Evolutionary conservation across 345 rosid species (phyloP).

Genomic region (Hibiscus mutabilis): DNA sequence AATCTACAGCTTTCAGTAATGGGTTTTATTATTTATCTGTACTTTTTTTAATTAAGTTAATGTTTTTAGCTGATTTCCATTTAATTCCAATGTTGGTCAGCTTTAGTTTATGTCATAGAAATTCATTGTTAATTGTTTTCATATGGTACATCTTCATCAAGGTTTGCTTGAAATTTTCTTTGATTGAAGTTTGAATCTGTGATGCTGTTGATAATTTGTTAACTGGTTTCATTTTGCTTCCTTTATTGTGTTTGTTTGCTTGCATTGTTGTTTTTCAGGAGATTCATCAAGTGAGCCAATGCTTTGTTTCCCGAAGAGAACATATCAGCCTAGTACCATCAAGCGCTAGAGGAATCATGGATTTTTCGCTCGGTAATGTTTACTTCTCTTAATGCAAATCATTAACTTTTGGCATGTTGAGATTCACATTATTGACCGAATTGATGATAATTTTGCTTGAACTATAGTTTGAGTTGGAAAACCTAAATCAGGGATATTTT

Average conservation of each 20-base stretch:
- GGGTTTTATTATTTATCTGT: background rate
- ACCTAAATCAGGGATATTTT: slow-evolving; percentile 62
- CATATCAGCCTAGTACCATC: slow-evolving; percentile 81
- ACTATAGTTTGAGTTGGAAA: background rate
- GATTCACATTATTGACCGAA: background rate
- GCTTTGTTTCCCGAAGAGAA: slow-evolving; percentile 69
- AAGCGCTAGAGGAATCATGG: slow-evolving; percentile 90
- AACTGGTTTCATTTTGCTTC: background rate
- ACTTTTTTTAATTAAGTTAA: background rate
- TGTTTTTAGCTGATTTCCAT: background rate
- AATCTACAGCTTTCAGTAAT: background rate
- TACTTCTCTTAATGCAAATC: background rate
- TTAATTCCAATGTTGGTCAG: background rate
- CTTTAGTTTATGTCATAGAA: background rate
- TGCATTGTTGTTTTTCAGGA: slow-evolving; percentile 27
- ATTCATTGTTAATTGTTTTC: background rate
- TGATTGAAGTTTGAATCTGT: background rate
- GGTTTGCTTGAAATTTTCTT: background rate
- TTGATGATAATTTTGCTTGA: background rate
- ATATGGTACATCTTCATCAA: background rate
- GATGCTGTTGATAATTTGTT: background rate
- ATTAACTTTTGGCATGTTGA: background rate
- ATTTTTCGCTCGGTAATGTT: slow-evolving; percentile 79
- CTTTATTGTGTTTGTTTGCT: background rate
- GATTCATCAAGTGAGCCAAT: slow-evolving; percentile 67